Evolutionary conservation across 495 filamentous ascomycete genomes (phyloP).

Genomic region (Penicillium paradoxum): DNA sequence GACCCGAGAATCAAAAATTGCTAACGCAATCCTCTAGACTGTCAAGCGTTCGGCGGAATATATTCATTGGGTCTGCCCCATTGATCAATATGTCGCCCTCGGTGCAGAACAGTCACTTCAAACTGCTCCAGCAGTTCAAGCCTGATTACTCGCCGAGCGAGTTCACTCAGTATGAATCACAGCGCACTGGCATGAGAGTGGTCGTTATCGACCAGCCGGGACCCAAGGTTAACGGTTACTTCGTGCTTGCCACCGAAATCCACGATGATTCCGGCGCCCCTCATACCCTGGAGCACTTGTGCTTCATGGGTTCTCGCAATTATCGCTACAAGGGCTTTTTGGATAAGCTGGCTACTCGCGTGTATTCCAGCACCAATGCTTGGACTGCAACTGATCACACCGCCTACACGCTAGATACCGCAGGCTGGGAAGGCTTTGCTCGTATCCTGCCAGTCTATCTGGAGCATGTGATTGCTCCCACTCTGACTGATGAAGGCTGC

Average conservation of each 20-base stretch:
- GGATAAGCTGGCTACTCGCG: conserved; percentile 86
- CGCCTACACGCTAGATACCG: conserved; percentile 91
- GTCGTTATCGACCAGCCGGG: conserved; percentile 88
- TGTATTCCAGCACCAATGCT: conserved; percentile 92
- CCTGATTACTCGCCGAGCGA: conserved; percentile 80
- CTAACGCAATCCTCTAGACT: conserved; percentile 17
- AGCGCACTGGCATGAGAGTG: conserved; percentile 87
- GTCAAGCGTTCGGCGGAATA: conserved; percentile 20
- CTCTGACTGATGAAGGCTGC: conserved; percentile 85
- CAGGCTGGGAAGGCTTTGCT: conserved; percentile 94
- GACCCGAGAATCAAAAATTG: background rate
- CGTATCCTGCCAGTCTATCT: conserved; percentile 93
- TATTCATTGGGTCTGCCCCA: conserved; percentile 20
- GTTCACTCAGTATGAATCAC: conserved; percentile 83
- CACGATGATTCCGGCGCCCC: conserved; percentile 94
- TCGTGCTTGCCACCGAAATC: conserved; percentile 94
- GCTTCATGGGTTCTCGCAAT: conserved; percentile 96
- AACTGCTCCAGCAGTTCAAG: conserved; percentile 75
- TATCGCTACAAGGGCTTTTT: conserved; percentile 93
- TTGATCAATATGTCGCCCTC: conserved; percentile 37
- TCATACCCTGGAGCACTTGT: conserved; percentile 92
- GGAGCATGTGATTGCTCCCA: conserved; percentile 89
- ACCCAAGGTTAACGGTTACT: conserved; percentile 90
- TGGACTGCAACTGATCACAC: conserved; percentile 94
- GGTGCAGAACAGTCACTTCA: conserved; percentile 56